Conservation (phyloP, 305 asterid genomes). For the Solanum chacoense region DNA sequence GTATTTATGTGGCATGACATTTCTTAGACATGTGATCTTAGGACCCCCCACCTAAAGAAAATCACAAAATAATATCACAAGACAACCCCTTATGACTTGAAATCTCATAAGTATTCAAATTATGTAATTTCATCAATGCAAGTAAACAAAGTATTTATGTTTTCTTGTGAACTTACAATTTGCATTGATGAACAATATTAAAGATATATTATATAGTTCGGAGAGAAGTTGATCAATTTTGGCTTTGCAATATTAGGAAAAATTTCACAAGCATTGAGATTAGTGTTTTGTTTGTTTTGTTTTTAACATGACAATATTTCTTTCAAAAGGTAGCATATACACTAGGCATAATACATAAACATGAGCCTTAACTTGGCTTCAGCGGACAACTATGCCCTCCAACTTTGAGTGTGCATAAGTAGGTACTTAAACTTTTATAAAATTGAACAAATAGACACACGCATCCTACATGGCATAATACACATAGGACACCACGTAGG, state of each 20-base stretch:
- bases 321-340: not conserved
- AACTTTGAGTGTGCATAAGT: too few species aligned
- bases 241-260: not conserved
- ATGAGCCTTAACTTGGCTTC: too few species aligned
- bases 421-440: too few species aligned
- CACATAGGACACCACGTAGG: too few species aligned
- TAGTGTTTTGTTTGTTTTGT: not conserved
- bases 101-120: not conserved
- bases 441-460: too few species aligned
- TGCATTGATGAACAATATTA: not conserved
- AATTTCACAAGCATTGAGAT: not conserved
- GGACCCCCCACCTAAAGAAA: not conserved
- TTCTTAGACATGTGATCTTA: not conserved
- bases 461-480: too few species aligned
- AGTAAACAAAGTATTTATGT: not conserved
- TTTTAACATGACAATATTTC: not conserved
- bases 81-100: not conserved
- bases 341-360: too few species aligned
- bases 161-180: not conserved
- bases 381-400: too few species aligned
- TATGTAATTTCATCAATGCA: not conserved
- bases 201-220: not conserved
- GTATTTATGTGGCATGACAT: not conserved
- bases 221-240: not conserved
- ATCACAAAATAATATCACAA: not conserved